Evolutionary conservation across 768 basidiomycete genomes (phyloP), one percentile per base, ranked within the genome.

Genomic region (Lactarius quietus): DNA sequence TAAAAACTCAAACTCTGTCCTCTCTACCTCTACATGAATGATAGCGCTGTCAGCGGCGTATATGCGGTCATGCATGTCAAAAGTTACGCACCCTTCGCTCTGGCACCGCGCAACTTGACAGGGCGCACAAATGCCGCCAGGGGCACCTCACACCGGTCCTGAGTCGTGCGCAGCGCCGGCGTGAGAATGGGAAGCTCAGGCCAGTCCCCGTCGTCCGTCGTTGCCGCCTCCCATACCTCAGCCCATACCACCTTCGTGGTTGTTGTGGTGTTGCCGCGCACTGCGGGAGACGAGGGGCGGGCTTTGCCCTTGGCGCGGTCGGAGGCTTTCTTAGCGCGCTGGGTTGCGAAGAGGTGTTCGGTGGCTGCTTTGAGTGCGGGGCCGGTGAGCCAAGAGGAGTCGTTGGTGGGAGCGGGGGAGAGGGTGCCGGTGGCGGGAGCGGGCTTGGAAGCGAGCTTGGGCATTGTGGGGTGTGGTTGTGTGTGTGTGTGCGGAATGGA

Each of bases 1-100:
- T 14, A 87, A 74, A 29, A 86, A 71, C 74, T 86, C 85, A 68
- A 85, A 87, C 61, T 85, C 85, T 41, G 48, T 51, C 14, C 78
- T 78, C 31, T 79, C 84, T 80, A 68, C 28, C 23, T 52, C 15
- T 31, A 3, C 51, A 36, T 20, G 57, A 53, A 39, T 2, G 10
- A 36, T 7, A 36, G 10, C 6, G 38, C 38, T 10, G 36, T 15
- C n/a, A n/a, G n/a, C 41, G 41, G 18, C 41, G 41, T 43, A 18
- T 3, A 10, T 45, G 43, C 10, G n/a, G 9, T 23, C 20, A 43
- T 8, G 17, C 59, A 59, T n/a, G n/a, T n/a, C 43, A 23, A 3
- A n/a, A n/a, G n/a, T n/a, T n/a, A 72, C 79, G 62, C 73, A 82
- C 83, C 80, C 62, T 76, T 77, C 66, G 67, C 72, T 74, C 80